phyloP scores from a whole-genome alignment of 1,284 basidiomycete genomes.

The Pyrrhoderma lamaoense region DNA sequence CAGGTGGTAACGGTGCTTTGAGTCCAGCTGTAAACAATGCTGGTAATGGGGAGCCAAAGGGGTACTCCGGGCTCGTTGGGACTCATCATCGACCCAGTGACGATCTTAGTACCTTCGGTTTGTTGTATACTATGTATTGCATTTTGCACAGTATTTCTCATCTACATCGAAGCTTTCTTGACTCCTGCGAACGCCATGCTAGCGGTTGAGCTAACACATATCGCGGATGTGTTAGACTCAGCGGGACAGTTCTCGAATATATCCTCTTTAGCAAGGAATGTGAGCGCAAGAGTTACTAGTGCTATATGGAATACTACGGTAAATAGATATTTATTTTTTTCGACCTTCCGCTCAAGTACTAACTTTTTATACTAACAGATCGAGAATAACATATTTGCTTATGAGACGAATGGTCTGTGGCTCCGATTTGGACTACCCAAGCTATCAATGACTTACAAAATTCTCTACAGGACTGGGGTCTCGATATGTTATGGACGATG shows the following conservation, averaged over 20 bases:
- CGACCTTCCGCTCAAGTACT: slow-evolving; percentile 7
- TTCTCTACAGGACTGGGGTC: slow-evolving; percentile 53
- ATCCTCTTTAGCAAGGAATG: slow-evolving; percentile 46
- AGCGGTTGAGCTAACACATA: slow-evolving; percentile 57
- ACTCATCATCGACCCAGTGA: slow-evolving; percentile 74
- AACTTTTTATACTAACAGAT: slow-evolving; percentile 36
- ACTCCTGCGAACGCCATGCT: slow-evolving; percentile 77
- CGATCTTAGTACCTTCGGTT: slow-evolving; percentile 62
- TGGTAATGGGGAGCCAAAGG: slow-evolving; percentile 23
- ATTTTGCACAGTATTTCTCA: no score
- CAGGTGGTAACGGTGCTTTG: slow-evolving; percentile 54
- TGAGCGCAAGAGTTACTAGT: slow-evolving; percentile 51
- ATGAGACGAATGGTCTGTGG: slow-evolving; percentile 69
- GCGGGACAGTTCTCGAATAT: slow-evolving; percentile 35
- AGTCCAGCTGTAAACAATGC: slow-evolving; percentile 57
- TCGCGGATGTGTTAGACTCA: slow-evolving; percentile 53
- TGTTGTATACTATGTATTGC: slow-evolving; percentile 21
- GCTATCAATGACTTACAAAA: no score
- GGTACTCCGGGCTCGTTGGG: slow-evolving; percentile 41
- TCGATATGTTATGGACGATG: slow-evolving; percentile 73
- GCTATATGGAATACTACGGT: slow-evolving; percentile 63
- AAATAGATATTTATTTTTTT: slow-evolving; percentile 18
- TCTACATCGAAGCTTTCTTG: slow-evolving; percentile 49
- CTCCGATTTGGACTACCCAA: no score
- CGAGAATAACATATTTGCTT: slow-evolving; percentile 61